Evolutionary conservation across 495 filamentous ascomycete genomes (phyloP).

Genomic region (Parathielavia hyrcaniae): DNA sequence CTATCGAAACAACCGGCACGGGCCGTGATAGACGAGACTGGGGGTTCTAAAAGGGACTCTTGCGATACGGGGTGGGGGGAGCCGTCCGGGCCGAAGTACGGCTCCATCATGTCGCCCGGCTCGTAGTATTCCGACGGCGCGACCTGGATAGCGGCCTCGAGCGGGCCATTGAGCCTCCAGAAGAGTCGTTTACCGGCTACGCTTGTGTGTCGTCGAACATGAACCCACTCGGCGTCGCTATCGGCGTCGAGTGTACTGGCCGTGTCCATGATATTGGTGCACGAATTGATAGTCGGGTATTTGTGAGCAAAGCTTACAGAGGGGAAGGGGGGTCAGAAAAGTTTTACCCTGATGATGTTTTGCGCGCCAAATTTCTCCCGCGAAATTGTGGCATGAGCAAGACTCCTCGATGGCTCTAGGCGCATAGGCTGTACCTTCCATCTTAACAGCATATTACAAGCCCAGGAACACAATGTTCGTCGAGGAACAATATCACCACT

Average conservation of each 20-base stretch:
- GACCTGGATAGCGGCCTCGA: constrained; percentile 3
- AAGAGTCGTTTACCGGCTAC: constrained; percentile 4
- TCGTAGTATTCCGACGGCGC: constrained; percentile 8
- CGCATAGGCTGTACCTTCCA: too few species aligned
- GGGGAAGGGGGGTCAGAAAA: too few species aligned
- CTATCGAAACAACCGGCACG: too few species aligned
- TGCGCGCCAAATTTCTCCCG: too few species aligned
- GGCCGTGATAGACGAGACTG: neutral
- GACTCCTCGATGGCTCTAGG: too few species aligned
- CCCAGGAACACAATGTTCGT: too few species aligned
- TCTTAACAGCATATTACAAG: too few species aligned
- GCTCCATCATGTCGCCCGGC: constrained; percentile 5
- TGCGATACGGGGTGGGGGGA: constrained; percentile 2
- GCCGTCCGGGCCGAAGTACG: constrained; percentile 7
- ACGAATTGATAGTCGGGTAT: constrained; percentile 2
- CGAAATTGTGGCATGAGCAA: too few species aligned
- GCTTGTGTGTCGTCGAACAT: neutral
- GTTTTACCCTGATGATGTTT: too few species aligned
- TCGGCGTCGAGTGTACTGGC: neutral
- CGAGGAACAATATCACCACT: too few species aligned
- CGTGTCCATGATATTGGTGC: constrained; percentile 1
- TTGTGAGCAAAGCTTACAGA: too few species aligned
- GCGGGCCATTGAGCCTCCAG: constrained; percentile 7
- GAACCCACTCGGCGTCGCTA: constrained; percentile 3
- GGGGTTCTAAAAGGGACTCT: neutral